A percentile compares a stretch with the other conserved stretches of the same genome.
These are phyloP conservation scores for Zostera marina DNA, from an alignment of 116 monocot genomes.

Conservation along the genomic window DNA sequence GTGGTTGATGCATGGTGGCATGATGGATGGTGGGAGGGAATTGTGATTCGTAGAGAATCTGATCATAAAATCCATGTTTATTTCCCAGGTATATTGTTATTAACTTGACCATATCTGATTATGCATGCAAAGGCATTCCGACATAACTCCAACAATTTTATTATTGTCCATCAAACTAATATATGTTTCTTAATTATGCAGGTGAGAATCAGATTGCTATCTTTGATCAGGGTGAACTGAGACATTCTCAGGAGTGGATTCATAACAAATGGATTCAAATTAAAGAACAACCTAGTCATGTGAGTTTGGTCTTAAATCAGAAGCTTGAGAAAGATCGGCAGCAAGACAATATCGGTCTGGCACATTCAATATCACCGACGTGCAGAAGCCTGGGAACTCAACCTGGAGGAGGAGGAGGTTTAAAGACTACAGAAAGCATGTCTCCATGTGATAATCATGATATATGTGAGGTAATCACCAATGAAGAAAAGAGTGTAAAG, in stretches of 20 bases:
- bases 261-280: conserved; percentile 38
- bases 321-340: conserved; percentile 2
- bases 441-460: neutral
- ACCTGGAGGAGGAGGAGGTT: neutral
- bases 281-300: conserved; percentile 28
- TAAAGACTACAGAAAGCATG: neutral
- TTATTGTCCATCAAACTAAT: neutral
- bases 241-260: conserved; percentile 61
- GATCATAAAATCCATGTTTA: conserved; percentile 44
- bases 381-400: neutral
- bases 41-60: conserved; percentile 27
- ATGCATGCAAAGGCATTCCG: neutral
- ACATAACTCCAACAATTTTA: neutral
- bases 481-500: neutral
- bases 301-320: conserved; percentile 8
- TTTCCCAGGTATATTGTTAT: conserved; percentile 51
- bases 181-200: conserved; percentile 15
- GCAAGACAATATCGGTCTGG: neutral
- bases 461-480: neutral
- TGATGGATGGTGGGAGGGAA: conserved; percentile 98
- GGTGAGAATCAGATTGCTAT: conserved; percentile 31
- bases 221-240: conserved; percentile 34
- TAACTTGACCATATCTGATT: neutral
- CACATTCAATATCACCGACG: neutral
- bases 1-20: conserved; percentile 90